These are phyloP conservation scores for Gamsiella multidivaricata DNA, from an alignment of 192 early-diverging fungal species.

Conservation along the genomic window DNA sequence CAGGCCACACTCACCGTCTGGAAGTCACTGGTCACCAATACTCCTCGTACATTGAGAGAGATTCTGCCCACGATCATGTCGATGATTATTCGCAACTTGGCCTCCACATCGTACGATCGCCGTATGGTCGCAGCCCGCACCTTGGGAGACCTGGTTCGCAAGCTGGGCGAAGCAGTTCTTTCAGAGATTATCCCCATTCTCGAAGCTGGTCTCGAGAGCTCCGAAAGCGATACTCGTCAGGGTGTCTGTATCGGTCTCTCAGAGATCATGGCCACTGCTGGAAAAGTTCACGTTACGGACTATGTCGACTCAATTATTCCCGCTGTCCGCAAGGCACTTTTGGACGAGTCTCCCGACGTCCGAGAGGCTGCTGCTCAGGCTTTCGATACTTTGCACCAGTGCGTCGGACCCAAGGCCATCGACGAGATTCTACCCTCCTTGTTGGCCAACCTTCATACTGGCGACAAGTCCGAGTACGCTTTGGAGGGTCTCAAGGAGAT, in stretches of 20 bases:
- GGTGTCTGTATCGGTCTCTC: slow-evolving; percentile 94
- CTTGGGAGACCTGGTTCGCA: slow-evolving; percentile 92
- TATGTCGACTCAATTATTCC: slow-evolving; percentile 89
- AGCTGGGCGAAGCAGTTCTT: slow-evolving; percentile 92
- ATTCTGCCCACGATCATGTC: slow-evolving; percentile 92
- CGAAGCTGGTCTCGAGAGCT: slow-evolving; percentile 78
- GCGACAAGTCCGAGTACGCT: slow-evolving; percentile 76
- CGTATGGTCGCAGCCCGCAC: slow-evolving; percentile 91
- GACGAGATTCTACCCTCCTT: slow-evolving; percentile 93
- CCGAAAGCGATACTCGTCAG: slow-evolving; percentile 78
- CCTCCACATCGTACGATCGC: slow-evolving; percentile 78
- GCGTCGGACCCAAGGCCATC: slow-evolving; percentile 91
- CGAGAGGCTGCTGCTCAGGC: slow-evolving; percentile 95
- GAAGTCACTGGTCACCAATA: slow-evolving; percentile 96
- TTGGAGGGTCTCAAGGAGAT: slow-evolving; percentile 97
- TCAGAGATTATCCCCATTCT: slow-evolving; percentile 92
- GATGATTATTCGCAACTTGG: slow-evolving; percentile 85
- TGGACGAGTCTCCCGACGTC: slow-evolving; percentile 86
- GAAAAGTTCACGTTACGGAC: slow-evolving; percentile 81
- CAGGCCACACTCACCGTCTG: slow-evolving; percentile 91
- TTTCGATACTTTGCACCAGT: slow-evolving; percentile 94
- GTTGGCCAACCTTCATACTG: slow-evolving; percentile 78
- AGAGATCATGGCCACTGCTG: slow-evolving; percentile 90
- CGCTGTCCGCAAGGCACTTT: slow-evolving; percentile 84
- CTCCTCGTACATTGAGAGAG: slow-evolving; percentile 96